phyloP scores from a whole-genome alignment of 2,329 filamentous ascomycete species.

The Pseudophaeomoniella oleicola region DNA sequence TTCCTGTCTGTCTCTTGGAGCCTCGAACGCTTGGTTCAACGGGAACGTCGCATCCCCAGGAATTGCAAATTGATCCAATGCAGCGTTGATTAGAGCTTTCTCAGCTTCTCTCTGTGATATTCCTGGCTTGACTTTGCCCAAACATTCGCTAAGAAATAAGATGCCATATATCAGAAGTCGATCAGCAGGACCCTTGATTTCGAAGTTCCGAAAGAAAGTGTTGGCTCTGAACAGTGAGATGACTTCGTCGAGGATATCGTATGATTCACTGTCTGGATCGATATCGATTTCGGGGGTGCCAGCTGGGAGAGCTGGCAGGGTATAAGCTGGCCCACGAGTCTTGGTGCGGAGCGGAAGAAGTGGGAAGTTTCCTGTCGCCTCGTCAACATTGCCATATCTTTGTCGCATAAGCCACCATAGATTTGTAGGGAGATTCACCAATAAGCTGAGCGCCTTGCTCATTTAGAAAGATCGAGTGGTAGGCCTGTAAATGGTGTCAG shows the following conservation, averaged over 20 bases:
- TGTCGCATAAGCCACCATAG: background rate
- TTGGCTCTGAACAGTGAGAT: slow-evolving; percentile 90
- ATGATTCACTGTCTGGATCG: slow-evolving; percentile 80
- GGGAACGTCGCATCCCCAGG: slow-evolving; percentile 89
- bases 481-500: slow-evolving; percentile 47
- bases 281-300: slow-evolving; percentile 36
- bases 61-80: slow-evolving; percentile 90
- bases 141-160: slow-evolving; percentile 79
- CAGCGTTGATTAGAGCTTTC: slow-evolving; percentile 71
- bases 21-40: slow-evolving; percentile 90
- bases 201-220: slow-evolving; percentile 98
- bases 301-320: slow-evolving; percentile 51
- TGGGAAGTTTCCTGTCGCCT: slow-evolving; percentile 70
- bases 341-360: slow-evolving; percentile 88
- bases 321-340: slow-evolving; percentile 87
- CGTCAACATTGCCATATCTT: slow-evolving; percentile 16
- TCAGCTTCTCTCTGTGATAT: slow-evolving; percentile 53
- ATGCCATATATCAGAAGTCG: slow-evolving; percentile 93
- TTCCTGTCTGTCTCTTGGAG: slow-evolving; percentile 73
- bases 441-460: slow-evolving; percentile 55
- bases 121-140: slow-evolving; percentile 69
- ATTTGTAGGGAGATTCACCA: slow-evolving; percentile 25
- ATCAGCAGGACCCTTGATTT: slow-evolving; percentile 93
- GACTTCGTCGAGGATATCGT: slow-evolving; percentile 92
- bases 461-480: slow-evolving; percentile 93